phyloP scores from a whole-genome alignment of 129 eudicot genomes.

The Helianthus tuberosus region DNA sequence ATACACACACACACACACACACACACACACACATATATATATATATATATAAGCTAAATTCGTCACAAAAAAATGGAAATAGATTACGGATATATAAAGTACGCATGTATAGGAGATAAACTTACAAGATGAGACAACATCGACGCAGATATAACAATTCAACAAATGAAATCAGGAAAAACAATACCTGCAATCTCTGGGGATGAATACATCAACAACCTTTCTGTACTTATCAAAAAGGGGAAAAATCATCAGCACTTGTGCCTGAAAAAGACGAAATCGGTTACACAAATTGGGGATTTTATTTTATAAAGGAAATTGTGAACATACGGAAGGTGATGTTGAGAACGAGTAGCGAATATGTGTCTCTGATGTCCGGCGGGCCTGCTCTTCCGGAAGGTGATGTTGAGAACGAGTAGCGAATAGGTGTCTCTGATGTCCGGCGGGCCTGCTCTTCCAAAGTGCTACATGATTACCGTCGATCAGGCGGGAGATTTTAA shows the following conservation, averaged over 20 bases:
- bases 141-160: not conserved
- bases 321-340: too few species aligned
- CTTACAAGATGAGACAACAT: not conserved
- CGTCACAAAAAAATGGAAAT: not conserved
- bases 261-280: conserved; percentile 58
- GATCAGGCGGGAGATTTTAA: conserved; percentile 13
- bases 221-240: conserved; percentile 92
- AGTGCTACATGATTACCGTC: conserved; percentile 76
- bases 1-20: too few species aligned
- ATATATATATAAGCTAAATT: too few species aligned
- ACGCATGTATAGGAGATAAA: not conserved
- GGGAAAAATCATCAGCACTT: conserved; percentile 93
- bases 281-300: not conserved
- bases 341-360: too few species aligned
- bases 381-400: too few species aligned
- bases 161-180: not conserved
- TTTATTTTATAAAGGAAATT: too few species aligned
- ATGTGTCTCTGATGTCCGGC: too few species aligned
- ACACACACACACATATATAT: too few species aligned
- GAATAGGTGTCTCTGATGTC: too few species aligned
- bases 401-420: too few species aligned
- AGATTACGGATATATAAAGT: not conserved
- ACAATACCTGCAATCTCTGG: conserved; percentile 85
- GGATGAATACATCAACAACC: too few species aligned
- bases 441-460: too few species aligned